Evolutionary conservation across 768 basidiomycete genomes (phyloP).

Genomic region (Mycena latifolia): DNA sequence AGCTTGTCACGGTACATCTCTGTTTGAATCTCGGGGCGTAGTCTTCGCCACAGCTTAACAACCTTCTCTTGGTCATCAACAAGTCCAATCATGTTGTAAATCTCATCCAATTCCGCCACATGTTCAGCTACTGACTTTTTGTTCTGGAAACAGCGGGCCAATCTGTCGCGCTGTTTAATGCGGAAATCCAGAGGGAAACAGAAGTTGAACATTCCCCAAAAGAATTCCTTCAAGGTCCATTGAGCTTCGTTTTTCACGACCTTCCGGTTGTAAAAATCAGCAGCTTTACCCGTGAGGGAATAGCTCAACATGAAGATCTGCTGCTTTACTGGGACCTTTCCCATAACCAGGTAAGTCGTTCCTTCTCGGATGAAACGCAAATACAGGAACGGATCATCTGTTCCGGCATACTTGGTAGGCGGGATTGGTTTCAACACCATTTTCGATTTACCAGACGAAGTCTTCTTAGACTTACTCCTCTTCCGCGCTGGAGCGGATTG

Average conservation of each 20-base stretch:
- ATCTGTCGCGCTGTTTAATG: not conserved
- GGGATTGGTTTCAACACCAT: constrained; percentile 11
- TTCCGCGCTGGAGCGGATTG: no score
- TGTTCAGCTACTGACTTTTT: constrained; percentile 35
- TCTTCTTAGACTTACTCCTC: constrained; percentile 2
- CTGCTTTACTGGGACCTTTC: constrained; percentile 21
- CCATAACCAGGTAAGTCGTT: constrained; percentile 14
- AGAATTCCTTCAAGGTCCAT: constrained; percentile 46
- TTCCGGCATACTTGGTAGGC: constrained; percentile 11
- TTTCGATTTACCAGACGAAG: not conserved
- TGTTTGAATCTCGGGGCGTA: constrained; percentile 32
- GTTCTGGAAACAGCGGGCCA: constrained; percentile 19
- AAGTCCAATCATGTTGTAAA: constrained; percentile 39
- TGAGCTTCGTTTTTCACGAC: constrained; percentile 33
- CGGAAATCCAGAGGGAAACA: constrained; percentile 49
- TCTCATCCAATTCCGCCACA: constrained; percentile 38
- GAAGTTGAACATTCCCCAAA: constrained; percentile 48
- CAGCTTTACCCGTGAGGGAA: constrained; percentile 46
- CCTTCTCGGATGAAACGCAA: not conserved
- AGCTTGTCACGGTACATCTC: constrained; percentile 27
- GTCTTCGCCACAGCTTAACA: constrained; percentile 41
- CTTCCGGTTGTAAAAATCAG: constrained; percentile 42
- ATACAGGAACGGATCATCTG: no score
- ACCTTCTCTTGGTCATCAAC: constrained; percentile 36
- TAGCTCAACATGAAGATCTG: constrained; percentile 39